Conservation (phyloP, 2,329 filamentous ascomycete species). For the Neonectria sp. region DNA sequence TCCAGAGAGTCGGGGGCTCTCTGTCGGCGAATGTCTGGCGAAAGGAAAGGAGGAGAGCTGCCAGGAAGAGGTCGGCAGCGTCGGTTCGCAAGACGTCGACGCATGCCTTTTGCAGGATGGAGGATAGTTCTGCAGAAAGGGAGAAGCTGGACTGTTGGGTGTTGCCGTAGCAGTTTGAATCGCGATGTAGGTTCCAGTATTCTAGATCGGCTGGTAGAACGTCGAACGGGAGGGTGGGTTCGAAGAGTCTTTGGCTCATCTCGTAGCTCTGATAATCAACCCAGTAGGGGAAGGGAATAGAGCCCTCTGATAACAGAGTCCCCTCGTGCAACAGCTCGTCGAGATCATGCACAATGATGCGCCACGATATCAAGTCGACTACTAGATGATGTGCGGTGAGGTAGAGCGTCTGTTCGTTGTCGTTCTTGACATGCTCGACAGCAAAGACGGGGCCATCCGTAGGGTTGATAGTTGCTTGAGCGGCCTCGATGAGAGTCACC, state of each 20-base stretch:
- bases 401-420: slow-evolving; percentile 64
- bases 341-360: slow-evolving; percentile 64
- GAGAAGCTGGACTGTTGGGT: slow-evolving; percentile 59
- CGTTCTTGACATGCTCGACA: slow-evolving; percentile 63
- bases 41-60: slow-evolving; percentile 70
- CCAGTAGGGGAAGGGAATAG: slow-evolving; percentile 67
- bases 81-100: slow-evolving; percentile 66
- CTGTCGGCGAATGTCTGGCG: slow-evolving; percentile 69
- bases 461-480: slow-evolving; percentile 64
- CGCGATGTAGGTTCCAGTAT: slow-evolving; percentile 64
- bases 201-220: slow-evolving; percentile 57
- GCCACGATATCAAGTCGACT: slow-evolving; percentile 67
- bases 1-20: slow-evolving; percentile 66
- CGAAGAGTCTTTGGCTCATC: slow-evolving; percentile 48
- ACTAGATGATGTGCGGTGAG: slow-evolving; percentile 67
- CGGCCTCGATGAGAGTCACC: slow-evolving; percentile 55
- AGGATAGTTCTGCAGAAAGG: slow-evolving; percentile 59
- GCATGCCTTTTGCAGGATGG: slow-evolving; percentile 59
- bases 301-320: slow-evolving; percentile 59
- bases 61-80: slow-evolving; percentile 67
- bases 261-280: slow-evolving; percentile 61
- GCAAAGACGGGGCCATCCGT: slow-evolving; percentile 66
- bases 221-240: slow-evolving; percentile 56
- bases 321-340: slow-evolving; percentile 64
- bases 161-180: slow-evolving; percentile 63